These are phyloP conservation scores for Prototheca stagnorum DNA, from an alignment of 163 green algal genomes.

Conservation along the genomic window DNA sequence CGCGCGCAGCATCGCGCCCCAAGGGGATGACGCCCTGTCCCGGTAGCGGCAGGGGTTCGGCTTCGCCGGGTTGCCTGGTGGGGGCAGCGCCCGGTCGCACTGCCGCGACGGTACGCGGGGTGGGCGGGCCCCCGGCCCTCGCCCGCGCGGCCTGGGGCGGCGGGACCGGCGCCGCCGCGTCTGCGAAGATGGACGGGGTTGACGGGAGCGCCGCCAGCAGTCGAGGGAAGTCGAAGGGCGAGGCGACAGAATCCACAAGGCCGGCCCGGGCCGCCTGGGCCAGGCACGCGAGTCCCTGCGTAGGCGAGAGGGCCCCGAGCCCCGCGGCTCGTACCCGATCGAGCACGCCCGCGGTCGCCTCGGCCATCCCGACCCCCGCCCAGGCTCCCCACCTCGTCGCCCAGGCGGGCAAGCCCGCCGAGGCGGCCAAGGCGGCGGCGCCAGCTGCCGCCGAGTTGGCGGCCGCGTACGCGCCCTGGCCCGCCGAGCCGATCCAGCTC, in stretches of 20 bases:
- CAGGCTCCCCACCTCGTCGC: slow-evolving; percentile 72
- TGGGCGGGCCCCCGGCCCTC: too few relatives aligned
- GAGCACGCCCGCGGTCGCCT: neutral
- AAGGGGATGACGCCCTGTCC: too few relatives aligned
- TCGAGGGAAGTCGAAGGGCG: slow-evolving; percentile 4
- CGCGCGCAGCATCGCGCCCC: too few relatives aligned
- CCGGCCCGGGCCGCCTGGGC: neutral
- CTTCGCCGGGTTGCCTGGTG: too few relatives aligned
- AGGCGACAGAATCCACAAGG: slow-evolving; percentile 5
- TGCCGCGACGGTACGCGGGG: too few relatives aligned
- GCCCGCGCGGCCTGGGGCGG: too few relatives aligned
- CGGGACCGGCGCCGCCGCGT: too few relatives aligned
- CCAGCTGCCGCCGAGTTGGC: slow-evolving; percentile 21
- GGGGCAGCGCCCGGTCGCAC: too few relatives aligned
- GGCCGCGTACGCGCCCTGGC: slow-evolving; percentile 44
- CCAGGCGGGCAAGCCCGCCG: neutral
- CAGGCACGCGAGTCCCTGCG: neutral
- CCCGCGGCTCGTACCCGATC: slow-evolving; percentile 1
- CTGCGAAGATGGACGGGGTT: neutral
- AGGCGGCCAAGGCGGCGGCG: neutral
- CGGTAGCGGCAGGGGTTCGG: too few relatives aligned
- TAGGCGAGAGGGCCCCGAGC: neutral
- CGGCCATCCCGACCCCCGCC: slow-evolving; percentile 51
- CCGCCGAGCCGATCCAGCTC: slow-evolving; percentile 20
- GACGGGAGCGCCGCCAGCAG: neutral